Conservation (phyloP, 2,329 filamentous ascomycete species). For the Alternaria sp. region DNA sequence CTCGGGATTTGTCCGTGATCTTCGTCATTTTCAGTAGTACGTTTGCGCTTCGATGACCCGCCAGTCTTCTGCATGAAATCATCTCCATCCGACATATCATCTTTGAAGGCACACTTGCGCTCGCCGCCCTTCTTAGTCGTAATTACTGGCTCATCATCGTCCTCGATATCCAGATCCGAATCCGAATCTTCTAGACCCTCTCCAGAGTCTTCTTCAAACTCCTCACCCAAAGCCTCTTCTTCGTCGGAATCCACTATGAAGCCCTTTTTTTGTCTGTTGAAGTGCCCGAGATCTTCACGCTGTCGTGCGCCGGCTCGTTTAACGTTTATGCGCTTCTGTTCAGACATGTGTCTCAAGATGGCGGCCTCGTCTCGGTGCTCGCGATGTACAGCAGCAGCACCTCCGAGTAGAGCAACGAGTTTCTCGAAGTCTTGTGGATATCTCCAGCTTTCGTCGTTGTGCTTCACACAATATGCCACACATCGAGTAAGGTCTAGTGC, state of each 20-base stretch:
- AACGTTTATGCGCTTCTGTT: neutral
- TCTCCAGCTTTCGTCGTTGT: constrained; percentile 27
- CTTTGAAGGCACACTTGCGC: neutral
- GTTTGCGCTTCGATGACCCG: neutral
- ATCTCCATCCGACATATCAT: neutral
- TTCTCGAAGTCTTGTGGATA: constrained; percentile 27
- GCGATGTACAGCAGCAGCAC: constrained; percentile 11
- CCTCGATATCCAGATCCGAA: neutral
- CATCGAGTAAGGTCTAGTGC: constrained; percentile 36
- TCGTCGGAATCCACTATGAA: neutral
- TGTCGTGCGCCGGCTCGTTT: neutral
- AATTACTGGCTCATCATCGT: neutral
- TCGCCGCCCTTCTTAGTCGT: neutral
- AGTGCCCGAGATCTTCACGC: constrained; percentile 9
- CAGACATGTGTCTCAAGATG: constrained; percentile 17
- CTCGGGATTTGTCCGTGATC: neutral
- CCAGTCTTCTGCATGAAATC: neutral
- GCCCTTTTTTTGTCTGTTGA: neutral
- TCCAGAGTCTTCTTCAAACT: neutral
- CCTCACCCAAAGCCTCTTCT: neutral
- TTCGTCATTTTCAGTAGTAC: neutral
- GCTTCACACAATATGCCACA: constrained; percentile 22
- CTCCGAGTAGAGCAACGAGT: constrained; percentile 21
- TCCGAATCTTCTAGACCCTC: neutral
- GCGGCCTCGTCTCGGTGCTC: constrained; percentile 20